These are phyloP conservation scores for Bretschneidera sinensis DNA, from an alignment of 345 rosid species.

Conservation along the genomic window DNA sequence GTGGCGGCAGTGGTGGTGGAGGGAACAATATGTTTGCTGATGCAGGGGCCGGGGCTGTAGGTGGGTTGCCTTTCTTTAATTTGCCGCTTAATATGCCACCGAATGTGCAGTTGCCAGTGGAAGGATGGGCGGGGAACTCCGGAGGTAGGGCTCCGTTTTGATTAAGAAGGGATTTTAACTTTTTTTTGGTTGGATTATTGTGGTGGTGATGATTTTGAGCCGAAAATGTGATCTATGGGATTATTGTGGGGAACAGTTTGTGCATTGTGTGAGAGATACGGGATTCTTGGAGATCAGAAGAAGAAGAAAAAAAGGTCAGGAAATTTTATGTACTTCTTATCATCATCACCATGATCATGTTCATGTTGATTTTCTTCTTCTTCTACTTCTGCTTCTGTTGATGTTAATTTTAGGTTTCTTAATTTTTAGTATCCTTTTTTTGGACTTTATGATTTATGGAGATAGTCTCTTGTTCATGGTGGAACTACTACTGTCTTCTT, in stretches of 20 bases:
- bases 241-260: conserved; percentile 3
- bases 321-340: conserved; percentile 15
- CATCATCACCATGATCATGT: background rate
- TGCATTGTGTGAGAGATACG: conserved; percentile 8
- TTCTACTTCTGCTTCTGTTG: conserved; percentile 15
- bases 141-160: conserved; percentile 66
- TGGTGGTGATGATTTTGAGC: background rate
- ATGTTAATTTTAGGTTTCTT: conserved; percentile 20
- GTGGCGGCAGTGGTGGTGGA: conserved; percentile 33
- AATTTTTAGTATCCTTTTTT: background rate
- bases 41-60: conserved; percentile 35
- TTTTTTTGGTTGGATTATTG: background rate
- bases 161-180: background rate
- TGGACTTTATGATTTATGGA: background rate
- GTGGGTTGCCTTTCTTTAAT: conserved; percentile 85
- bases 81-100: conserved; percentile 73
- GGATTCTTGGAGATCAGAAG: conserved; percentile 11
- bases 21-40: conserved; percentile 44
- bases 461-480: background rate
- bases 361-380: background rate
- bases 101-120: conserved; percentile 66
- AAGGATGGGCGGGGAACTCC: conserved; percentile 73
- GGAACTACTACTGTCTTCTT: background rate
- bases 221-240: too few relatives aligned
- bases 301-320: conserved; percentile 21